Evolutionary conservation across 2,329 filamentous ascomycete species (phyloP).

Genomic region (Lomentospora prolificans): DNA sequence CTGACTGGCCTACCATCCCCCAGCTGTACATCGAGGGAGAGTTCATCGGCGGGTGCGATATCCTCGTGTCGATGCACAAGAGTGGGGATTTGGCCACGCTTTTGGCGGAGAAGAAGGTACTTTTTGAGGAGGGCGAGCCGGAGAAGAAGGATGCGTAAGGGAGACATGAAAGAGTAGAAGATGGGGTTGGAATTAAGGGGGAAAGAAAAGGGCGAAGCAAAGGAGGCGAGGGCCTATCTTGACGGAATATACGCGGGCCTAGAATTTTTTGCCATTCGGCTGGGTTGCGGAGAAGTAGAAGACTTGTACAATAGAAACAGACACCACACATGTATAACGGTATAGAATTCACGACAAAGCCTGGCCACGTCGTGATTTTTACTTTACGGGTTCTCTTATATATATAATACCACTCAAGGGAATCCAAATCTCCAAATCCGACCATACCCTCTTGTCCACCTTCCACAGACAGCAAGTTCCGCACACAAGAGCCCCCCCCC

Average conservation of each 20-base stretch:
- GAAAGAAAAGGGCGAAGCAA: not conserved
- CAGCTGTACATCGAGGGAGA: constrained; percentile 94
- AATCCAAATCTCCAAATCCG: too few relatives aligned
- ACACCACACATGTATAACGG: constrained; percentile 2
- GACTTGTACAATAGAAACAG: constrained; percentile 7
- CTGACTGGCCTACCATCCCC: constrained; percentile 97
- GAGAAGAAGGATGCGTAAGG: constrained; percentile 17
- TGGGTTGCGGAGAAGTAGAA: not conserved
- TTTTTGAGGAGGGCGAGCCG: constrained; percentile 44
- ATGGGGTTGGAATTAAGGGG: not conserved
- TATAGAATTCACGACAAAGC: constrained; percentile 3
- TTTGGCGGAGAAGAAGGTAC: constrained; percentile 83
- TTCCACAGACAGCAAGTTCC: not conserved
- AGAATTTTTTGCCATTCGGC: too few relatives aligned
- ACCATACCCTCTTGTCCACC: too few relatives aligned
- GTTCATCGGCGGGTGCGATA: constrained; percentile 96
- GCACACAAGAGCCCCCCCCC: not conserved
- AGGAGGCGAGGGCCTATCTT: too few relatives aligned
- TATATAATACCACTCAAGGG: not conserved
- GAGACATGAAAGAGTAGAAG: not conserved
- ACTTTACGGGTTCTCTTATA: not conserved
- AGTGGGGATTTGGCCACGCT: constrained; percentile 87
- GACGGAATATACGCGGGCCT: not conserved
- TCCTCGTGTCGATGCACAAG: constrained; percentile 93
- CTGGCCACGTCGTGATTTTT: not conserved